Evolutionary conservation across 176 grass and related monocot genomes (phyloP), one percentile per base, ranked within the genome.

Genomic region (Lolium rigidum): DNA sequence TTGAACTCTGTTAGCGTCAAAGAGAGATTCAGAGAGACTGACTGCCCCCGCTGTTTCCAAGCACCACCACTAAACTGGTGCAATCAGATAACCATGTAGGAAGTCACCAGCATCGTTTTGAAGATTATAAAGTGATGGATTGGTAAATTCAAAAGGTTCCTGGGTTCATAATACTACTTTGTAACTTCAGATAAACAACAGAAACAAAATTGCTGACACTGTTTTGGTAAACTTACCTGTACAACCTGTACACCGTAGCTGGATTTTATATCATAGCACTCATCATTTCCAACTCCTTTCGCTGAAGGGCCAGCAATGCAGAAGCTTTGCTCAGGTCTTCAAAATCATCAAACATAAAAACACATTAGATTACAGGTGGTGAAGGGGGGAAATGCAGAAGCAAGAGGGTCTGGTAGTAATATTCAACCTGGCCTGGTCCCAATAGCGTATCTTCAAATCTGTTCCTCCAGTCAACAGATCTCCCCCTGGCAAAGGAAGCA

Each of bases 201-300:
- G 10, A 57, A 20, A 57, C 5, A 78, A 6, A 61, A 67, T 20
- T 56, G 0, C 26, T 9, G 7, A 28, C 28, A 16, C 22, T 2
- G 3, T 73, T 16, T 49, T 7, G 7, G 5, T 22, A 9, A 51
- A 17, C 72, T 70, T 96, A 99, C 97, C 93, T 99, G 94, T 61
- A 96, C 97, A 86, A 99, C 90, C 88, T 99, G 97, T 74, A 92
- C 82, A 9, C 97, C 94, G 70, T 94, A 99, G 60, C 94, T 99
- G 64, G 97, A 99, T 63, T 88, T 87, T 88, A 99, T 90, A 89
- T 99, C 97, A 38, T 96, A 99, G 39, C 66, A 85, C 48, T 89
- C 86, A 18, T 94, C 92, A 41, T 93, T 96, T 81, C 88, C 92
- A 55, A 89, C 80, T 75, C 88, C 97, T 89, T 91, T 96, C 22